Base-by-base conservation (phyloP, 139 green algal species). In the Raphidocelis subcapitata region DNA sequence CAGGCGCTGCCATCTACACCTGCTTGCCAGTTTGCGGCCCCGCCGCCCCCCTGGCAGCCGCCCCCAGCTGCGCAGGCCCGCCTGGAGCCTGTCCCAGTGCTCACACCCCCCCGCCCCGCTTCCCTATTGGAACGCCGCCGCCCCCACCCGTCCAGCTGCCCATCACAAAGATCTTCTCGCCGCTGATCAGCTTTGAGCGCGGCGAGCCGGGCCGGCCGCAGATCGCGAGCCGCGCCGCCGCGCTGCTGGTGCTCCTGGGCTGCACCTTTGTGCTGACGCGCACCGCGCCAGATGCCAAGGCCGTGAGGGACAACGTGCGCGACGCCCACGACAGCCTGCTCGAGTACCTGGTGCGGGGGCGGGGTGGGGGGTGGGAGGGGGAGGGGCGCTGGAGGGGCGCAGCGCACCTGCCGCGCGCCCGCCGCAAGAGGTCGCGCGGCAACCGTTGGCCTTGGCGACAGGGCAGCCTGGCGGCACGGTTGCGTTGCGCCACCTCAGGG, bases 101-200 rank as follows among this genome's bases (percentile, higher is more conserved):
- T 35, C 23, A 26, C 33, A 26, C 18, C 16, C 26, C 62, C 20
- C 62, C 5, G 21, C 62, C 37, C 37, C 41, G 15, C 60, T 31
- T 46, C 46, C 32, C 41, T 47, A 12, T 44, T n/a, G n/a, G 5
- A 1, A n/a, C n/a, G n/a, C n/a, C n/a, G n/a, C n/a, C n/a, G n/a
- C n/a, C n/a, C n/a, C n/a, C n/a, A 16, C 26, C 29, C 31, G 1
- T n/a, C n/a, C 62, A 91, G 74, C 63, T 87, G 35, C 76, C 75
- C 12, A 66, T 92, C 14, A 49, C 74, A 1, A 70, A 89, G 51
- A 68, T 89, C 16, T 87, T 90, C 67, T 55, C 52, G 4, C 86
- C 86, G 15, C 36, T 85, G 8, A 57, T 89, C 2, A 62, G 46
- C 8, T 77, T 86, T 46, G 46, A 84, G 29, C 26, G 52, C n/a